Conservation (phyloP, 108 stramenopile species). For the Skeletonema tropicum region DNA sequence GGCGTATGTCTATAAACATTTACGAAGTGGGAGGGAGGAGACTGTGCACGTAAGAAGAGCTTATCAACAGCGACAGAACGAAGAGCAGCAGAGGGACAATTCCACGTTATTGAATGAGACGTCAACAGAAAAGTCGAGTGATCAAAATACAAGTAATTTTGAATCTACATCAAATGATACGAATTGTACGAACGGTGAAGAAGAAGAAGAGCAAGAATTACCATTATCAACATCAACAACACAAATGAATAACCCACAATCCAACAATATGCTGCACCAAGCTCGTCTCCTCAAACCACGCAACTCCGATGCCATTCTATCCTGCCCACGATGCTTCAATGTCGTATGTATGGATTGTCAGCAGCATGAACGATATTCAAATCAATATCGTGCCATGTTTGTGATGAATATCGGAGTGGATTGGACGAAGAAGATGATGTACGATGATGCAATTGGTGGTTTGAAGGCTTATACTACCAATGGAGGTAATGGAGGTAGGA, state of each 20-base stretch:
- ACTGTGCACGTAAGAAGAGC: slow-evolving; percentile 26
- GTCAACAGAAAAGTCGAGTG: not conserved
- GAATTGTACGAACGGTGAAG: not conserved
- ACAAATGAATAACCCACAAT: not conserved
- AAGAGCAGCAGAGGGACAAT: not conserved
- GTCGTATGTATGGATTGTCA: slow-evolving; percentile 93
- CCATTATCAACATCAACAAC: not conserved
- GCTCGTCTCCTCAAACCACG: slow-evolving; percentile 66
- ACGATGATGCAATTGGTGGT: slow-evolving; percentile 54
- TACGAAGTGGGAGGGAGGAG: slow-evolving; percentile 67
- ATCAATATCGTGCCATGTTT: slow-evolving; percentile 93
- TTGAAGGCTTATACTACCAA: slow-evolving; percentile 31
- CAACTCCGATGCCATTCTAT: slow-evolving; percentile 70
- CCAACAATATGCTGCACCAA: slow-evolving; percentile 19
- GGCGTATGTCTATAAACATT: slow-evolving; percentile 81
- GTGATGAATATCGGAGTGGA: slow-evolving; percentile 86
- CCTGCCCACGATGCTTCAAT: slow-evolving; percentile 86
- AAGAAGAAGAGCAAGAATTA: not conserved
- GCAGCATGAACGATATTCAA: slow-evolving; percentile 71
- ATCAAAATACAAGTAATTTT: not conserved
- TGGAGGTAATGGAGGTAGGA: not conserved
- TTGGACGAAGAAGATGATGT: slow-evolving; percentile 65
- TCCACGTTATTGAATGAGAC: not conserved
- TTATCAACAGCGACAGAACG: not conserved
- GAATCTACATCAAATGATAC: not conserved